Evolutionary conservation across 176 grass and related monocot genomes (phyloP).

Genomic region (Aegilops tauschii): DNA sequence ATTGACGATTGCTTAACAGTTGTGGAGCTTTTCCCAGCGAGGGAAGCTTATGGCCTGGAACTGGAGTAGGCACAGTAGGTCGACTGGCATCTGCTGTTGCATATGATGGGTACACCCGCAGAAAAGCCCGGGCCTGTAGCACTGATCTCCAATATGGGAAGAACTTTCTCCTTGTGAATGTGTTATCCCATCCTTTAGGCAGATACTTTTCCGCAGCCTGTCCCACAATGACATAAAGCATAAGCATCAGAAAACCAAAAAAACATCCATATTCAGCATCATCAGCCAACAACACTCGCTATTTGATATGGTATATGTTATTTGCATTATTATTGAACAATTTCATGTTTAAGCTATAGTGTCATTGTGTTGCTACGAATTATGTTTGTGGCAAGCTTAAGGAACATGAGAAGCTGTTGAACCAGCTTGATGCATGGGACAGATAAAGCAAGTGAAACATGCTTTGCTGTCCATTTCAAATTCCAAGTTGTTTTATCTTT

Average conservation of each 20-base stretch:
- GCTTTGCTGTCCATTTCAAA: background rate
- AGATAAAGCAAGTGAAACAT: background rate
- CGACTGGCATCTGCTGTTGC: background rate
- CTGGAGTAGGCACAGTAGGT: background rate
- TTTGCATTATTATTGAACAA: background rate
- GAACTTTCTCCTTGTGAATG: constrained; percentile 6
- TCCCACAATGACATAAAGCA: background rate
- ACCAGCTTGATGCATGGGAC: background rate
- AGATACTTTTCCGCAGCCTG: background rate
- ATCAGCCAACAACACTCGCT: background rate
- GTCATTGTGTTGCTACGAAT: background rate
- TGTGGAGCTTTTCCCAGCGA: background rate
- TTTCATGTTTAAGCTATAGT: background rate
- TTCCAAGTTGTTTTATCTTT: background rate
- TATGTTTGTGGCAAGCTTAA: background rate
- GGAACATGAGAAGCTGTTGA: background rate
- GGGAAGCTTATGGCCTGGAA: background rate
- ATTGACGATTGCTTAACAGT: background rate
- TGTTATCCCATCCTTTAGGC: background rate
- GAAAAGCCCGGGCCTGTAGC: background rate
- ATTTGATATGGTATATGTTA: background rate
- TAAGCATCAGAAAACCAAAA: background rate
- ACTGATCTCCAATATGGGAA: constrained; percentile 20
- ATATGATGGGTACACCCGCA: constrained; percentile 16
- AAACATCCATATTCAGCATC: background rate